Evolutionary conservation across 805 yeast genomes (phyloP).

Genomic region (Candida corydali): DNA sequence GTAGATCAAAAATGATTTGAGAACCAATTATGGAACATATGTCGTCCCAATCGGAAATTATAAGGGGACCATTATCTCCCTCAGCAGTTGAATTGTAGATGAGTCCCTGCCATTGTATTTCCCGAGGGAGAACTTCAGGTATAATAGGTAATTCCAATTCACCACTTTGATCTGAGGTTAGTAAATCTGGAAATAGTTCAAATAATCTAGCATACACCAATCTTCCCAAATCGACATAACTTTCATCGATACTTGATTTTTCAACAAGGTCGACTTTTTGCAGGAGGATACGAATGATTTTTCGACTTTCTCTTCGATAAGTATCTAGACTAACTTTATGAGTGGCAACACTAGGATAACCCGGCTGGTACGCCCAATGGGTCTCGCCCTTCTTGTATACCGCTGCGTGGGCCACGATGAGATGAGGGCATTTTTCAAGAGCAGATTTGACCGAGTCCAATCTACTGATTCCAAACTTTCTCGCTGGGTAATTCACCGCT

Average conservation of each 20-base stretch:
- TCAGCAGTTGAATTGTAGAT: constrained; percentile 12
- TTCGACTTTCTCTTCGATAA: constrained; percentile 81
- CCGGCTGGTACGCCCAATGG: constrained; percentile 71
- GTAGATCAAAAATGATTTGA: constrained; percentile 47
- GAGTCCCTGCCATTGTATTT: constrained; percentile 29
- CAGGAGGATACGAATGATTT: constrained; percentile 64
- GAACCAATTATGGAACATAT: constrained; percentile 66
- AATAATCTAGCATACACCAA: constrained; percentile 44
- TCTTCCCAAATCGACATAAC: constrained; percentile 80
- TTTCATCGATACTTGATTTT: constrained; percentile 95
- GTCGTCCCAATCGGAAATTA: constrained; percentile 68
- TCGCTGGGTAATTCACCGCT: constrained; percentile 88
- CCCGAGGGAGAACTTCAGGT: constrained; percentile 31
- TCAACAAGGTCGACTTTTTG: constrained; percentile 66
- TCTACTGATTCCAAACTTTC: constrained; percentile 75
- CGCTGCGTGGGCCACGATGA: constrained; percentile 87
- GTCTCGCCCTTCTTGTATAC: constrained; percentile 85
- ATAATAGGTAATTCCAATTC: constrained; percentile 39
- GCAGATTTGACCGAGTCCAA: constrained; percentile 74
- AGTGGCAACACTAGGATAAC: constrained; percentile 51
- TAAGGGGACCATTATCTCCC: not conserved
- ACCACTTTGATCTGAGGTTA: not conserved
- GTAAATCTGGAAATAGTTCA: constrained; percentile 45
- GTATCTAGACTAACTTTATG: constrained; percentile 91
- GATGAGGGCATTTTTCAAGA: constrained; percentile 64